Base-by-base conservation (phyloP, 2,329 filamentous ascomycete species). In the Zymoseptoria passerinii region DNA sequence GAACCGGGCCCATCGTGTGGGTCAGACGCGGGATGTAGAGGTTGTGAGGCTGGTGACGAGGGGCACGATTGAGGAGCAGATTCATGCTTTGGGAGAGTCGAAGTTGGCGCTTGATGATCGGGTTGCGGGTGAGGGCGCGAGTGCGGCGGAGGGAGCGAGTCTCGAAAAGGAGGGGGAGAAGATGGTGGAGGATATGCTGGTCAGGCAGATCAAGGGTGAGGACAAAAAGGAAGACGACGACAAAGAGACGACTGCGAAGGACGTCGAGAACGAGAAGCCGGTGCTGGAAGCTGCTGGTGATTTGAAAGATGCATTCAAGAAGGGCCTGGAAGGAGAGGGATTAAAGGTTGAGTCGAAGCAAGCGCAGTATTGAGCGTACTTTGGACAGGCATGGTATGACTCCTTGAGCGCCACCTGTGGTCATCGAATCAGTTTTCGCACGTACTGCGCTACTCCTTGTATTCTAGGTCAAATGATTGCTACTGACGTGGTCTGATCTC, bases 1-100 rank as follows among this genome's bases (percentile, higher is more conserved):
- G 78, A 97, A 99, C 72, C 86, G 94, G 18, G 94, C 94, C 0
- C 94, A 99, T 75, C 87, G 94, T 13, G 89, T 99, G 8, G 94
- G 94, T 0, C 94, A 99, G 77, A 92, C 83, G 28, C 81, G 89
- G 16, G 88, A 92, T 40, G 94, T 99, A 1, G 92, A 99, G 71
- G 88, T 99, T 48, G 85, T 96, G 48, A 81, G 91, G 28, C 80
- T 99, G 1, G 87, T 99, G 56, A 89, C 89, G 0, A 82, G 81
- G 58, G 83, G 81, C 58, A 95, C 92, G 0, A 89, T 99, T 28
- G 94, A 99, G 73, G 92, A 96, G 74, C 86, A 96, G 60, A 95
- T 99, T 55, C 88, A 92, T 74, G 87, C 88, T 51, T 84, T 96
- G 0, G 95, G 94, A 48, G 84, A 92, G 74, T 95, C 91, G 67